Evolutionary conservation across 345 rosid species (phyloP).

Genomic region (Adansonia digitata): DNA sequence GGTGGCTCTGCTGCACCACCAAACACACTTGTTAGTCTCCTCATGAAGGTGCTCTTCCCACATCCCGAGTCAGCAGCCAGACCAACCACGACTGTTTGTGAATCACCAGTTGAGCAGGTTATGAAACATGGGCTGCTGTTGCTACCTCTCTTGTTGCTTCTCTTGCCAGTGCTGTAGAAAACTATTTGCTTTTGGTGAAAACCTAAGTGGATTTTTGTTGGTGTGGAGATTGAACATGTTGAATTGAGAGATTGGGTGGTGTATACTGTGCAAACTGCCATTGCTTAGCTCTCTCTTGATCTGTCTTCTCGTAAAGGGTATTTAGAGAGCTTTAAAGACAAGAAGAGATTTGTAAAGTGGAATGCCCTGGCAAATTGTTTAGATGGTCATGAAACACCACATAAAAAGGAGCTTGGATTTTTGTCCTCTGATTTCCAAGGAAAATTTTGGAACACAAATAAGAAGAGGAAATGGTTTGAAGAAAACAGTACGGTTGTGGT

Average conservation of each 20-base stretch:
- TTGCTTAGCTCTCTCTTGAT: conserved; percentile 21
- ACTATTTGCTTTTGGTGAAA: conserved; percentile 42
- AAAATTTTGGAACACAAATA: conserved; percentile 24
- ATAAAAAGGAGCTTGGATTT: neutral
- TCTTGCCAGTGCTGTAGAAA: conserved; percentile 34
- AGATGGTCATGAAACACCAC: neutral
- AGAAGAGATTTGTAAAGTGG: conserved; percentile 26
- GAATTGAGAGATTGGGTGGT: conserved; percentile 64
- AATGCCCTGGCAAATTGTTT: conserved; percentile 2
- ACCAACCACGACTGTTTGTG: conserved; percentile 76
- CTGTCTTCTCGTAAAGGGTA: neutral
- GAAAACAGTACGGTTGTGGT: conserved; percentile 34
- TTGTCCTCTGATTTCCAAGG: conserved; percentile 9
- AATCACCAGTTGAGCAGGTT: conserved; percentile 51
- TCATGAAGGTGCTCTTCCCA: conserved; percentile 91
- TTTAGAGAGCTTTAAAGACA: conserved; percentile 1
- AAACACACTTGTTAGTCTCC: conserved; percentile 85
- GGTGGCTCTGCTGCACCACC: conserved; percentile 98
- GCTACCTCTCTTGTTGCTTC: conserved; percentile 21
- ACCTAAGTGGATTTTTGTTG: conserved; percentile 42
- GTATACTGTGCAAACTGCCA: conserved; percentile 77
- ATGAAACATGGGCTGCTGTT: conserved; percentile 29
- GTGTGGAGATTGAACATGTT: conserved; percentile 55
- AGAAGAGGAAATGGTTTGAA: conserved; percentile 29
- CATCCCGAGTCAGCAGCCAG: conserved; percentile 97